Base-by-base conservation (phyloP, 1,284 basidiomycete species). In the Rhodotorula mucilaginosa region DNA sequence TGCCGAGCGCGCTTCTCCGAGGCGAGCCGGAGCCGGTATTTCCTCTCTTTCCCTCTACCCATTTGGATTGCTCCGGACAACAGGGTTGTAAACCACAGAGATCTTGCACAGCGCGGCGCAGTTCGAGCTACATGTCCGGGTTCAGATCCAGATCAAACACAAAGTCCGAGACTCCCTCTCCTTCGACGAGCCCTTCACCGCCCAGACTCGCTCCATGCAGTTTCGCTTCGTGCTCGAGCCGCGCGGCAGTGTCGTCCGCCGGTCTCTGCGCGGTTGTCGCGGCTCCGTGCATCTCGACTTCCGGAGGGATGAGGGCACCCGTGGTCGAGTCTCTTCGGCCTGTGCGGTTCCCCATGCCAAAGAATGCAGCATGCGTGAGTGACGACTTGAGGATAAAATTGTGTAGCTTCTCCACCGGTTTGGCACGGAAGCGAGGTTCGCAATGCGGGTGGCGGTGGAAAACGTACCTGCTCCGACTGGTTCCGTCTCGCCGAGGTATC, bases 71-170 rank as follows among this genome's bases (percentile, higher is more conserved):
- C 26, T 26, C 26, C 26, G 26, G 26, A 26, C 26, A 26, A 26
- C 26, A 26, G 26, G 26, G 26, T 26, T 26, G 26, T 26, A 26
- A 26, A 26, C 1, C 26, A 44, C 8, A 44, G 39, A 44, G 10
- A 44, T 13, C 10, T 44, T 44, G 39, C 39, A 44, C 39, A 44
- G 12, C 39, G 39, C 39, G 1, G 39, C 10, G 39, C 39, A 10
- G 7, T 44, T 13, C 12, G 39, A 44, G 39, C 31, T 69, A 75
- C 60, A 76, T 44, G 56, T 76, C 77, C 51, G 77, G 78, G 59
- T 79, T 78, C 29, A 79, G 70, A 63, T 79, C 78, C 15, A 79
- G 64, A 61, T 79, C 78, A 61, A 79, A 78, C 59, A 69, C 69
- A 65, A 78, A 77, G 57, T 76, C 73, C 34, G 34, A 34, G 5